Evolutionary conservation across 73 alveolate species (phyloP).

Genomic region (Tetrahymena malaccensis): DNA sequence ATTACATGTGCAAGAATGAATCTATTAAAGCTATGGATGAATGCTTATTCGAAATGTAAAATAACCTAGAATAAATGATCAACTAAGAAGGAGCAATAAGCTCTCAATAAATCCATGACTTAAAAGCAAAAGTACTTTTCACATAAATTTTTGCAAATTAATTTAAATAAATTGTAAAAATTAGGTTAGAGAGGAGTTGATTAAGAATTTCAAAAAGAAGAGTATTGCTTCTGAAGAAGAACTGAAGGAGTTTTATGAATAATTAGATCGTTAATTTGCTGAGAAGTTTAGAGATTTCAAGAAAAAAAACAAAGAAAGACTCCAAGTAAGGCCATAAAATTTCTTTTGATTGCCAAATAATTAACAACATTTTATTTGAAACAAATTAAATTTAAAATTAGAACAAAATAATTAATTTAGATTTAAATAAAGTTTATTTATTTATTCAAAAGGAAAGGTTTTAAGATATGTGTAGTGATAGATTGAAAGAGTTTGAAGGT

Average conservation of each 20-base stretch:
- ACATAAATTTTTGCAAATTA: too few relatives aligned
- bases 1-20: conserved; percentile 86
- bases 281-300: conserved; percentile 30
- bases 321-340: background rate
- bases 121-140: background rate
- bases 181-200: background rate
- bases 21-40: conserved; percentile 70
- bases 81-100: background rate
- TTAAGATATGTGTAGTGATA: background rate
- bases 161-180: background rate
- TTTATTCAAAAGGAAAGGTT: background rate
- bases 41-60: conserved; percentile 44
- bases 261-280: conserved; percentile 5
- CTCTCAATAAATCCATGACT: background rate
- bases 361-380: too few relatives aligned
- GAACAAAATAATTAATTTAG: background rate
- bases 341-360: background rate
- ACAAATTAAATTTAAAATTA: background rate
- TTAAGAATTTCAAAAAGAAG: conserved; percentile 15
- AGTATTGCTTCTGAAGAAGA: conserved; percentile 38
- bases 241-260: conserved; percentile 2
- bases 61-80: conserved; percentile 18
- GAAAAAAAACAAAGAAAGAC: conserved; percentile 17
- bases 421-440: background rate
- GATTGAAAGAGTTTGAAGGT: background rate